Conservation (phyloP, 208 protist genomes). For the Trypanosoma theileri region DNA sequence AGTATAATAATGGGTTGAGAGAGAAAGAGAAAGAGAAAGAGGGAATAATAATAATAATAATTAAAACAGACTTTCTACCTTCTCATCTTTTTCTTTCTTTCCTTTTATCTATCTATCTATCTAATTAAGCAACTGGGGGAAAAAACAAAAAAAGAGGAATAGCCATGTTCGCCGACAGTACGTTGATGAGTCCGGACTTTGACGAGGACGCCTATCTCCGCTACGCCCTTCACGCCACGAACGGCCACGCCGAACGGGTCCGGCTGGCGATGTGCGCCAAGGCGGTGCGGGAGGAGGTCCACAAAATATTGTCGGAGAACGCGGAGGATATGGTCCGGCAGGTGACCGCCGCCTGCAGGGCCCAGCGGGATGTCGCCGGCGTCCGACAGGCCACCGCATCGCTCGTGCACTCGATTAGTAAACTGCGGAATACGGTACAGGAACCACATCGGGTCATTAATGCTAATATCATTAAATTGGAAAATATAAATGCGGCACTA, state of each 20-base stretch:
- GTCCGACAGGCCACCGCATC: constrained; percentile 53
- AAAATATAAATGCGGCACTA: constrained; percentile 51
- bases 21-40: not conserved
- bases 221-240: constrained; percentile 61
- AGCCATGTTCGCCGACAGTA: constrained; percentile 68
- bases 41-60: not conserved
- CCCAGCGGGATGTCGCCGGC: constrained; percentile 49
- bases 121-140: not conserved
- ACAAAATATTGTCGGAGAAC: constrained; percentile 54
- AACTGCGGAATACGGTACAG: constrained; percentile 65
- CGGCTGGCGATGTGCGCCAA: constrained; percentile 58
- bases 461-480: constrained; percentile 54
- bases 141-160: not conserved
- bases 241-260: constrained; percentile 41
- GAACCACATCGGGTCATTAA: constrained; percentile 62
- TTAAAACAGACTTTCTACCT: not conserved
- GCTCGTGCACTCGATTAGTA: constrained; percentile 47
- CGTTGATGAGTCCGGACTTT: constrained; percentile 68
- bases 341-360: constrained; percentile 53
- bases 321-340: constrained; percentile 60
- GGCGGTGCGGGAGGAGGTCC: constrained; percentile 45
- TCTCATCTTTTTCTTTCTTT: constrained; percentile 15
- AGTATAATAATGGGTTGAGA: not conserved
- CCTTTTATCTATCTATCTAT: not conserved
- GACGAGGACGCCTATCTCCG: constrained; percentile 79